phyloP scores from a whole-genome alignment of 345 rosid genomes.

The sweet orange (Citrus sinensis) region DNA sequence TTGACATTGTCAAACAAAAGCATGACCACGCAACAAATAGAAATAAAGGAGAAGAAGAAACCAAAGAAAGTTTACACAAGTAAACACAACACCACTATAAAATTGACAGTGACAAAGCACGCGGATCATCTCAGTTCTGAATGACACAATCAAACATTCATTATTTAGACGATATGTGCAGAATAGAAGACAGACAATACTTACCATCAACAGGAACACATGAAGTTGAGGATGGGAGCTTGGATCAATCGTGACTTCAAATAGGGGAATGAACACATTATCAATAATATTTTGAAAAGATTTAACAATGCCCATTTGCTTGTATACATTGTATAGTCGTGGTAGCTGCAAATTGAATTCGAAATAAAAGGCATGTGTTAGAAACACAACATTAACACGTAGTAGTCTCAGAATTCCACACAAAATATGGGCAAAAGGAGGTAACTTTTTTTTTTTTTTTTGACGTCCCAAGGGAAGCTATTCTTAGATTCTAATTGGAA shows the following conservation, averaged over 20 bases:
- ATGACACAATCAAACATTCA: background rate
- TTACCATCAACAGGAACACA: conserved; percentile 40
- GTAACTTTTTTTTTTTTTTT: background rate
- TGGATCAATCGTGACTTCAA: conserved; percentile 51
- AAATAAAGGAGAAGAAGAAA: background rate
- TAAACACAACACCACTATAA: background rate
- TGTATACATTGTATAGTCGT: conserved; percentile 47
- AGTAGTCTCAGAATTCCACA: background rate
- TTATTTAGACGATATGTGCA: background rate
- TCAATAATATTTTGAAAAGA: conserved; percentile 55
- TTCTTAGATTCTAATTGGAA: background rate
- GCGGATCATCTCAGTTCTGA: background rate
- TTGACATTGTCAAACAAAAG: background rate
- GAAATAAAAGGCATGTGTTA: background rate
- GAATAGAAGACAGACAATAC: background rate
- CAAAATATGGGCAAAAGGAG: background rate
- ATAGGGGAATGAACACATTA: conserved; percentile 49
- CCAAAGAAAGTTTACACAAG: background rate
- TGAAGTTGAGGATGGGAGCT: conserved; percentile 55
- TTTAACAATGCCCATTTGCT: conserved; percentile 49
- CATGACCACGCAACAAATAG: background rate
- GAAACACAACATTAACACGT: background rate
- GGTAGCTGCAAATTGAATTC: conserved; percentile 40
- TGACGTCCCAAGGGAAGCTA: background rate
- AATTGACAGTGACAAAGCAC: background rate